These are phyloP conservation scores for Tetrahymena malaccensis DNA, from an alignment of 73 alveolate species.

Conservation along the genomic window DNA sequence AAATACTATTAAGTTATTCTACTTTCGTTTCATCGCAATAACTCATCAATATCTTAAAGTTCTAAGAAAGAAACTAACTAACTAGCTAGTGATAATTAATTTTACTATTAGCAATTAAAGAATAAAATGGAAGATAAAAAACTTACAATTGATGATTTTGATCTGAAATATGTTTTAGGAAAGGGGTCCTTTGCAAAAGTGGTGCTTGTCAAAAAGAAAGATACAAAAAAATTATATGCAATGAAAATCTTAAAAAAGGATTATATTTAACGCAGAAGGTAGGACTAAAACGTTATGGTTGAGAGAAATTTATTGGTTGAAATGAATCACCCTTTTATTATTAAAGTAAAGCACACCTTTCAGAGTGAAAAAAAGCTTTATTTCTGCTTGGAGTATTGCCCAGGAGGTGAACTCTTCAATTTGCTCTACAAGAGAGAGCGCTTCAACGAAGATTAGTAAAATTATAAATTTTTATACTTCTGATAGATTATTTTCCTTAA, in stretches of 20 bases:
- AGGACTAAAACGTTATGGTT: slow-evolving; percentile 65
- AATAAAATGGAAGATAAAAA: not conserved
- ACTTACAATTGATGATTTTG: slow-evolving; percentile 23
- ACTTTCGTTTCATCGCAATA: not conserved
- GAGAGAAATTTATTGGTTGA: slow-evolving; percentile 76
- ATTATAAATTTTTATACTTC: not conserved
- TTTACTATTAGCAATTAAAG: not conserved
- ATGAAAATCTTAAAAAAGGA: slow-evolving; percentile 81
- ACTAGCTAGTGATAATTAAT: not conserved
- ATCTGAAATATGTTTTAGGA: slow-evolving; percentile 74
- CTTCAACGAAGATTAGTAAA: slow-evolving; percentile 14
- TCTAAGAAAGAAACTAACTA: too few relatives aligned
- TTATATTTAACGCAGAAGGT: slow-evolving; percentile 60
- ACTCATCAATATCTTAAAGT: not conserved
- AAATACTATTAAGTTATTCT: not conserved
- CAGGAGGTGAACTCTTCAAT: slow-evolving; percentile 88
- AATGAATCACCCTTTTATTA: slow-evolving; percentile 69
- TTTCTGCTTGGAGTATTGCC: slow-evolving; percentile 91
- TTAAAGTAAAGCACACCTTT: slow-evolving; percentile 78
- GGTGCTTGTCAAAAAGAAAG: slow-evolving; percentile 67
- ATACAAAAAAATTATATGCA: slow-evolving; percentile 69
- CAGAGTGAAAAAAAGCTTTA: slow-evolving; percentile 77
- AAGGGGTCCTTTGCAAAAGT: slow-evolving; percentile 92
- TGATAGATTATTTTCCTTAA: not conserved
- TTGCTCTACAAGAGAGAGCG: slow-evolving; percentile 43